Evolutionary conservation across 192 early-diverging fungal genomes (phyloP).

Genomic region (Podila epigama): DNA sequence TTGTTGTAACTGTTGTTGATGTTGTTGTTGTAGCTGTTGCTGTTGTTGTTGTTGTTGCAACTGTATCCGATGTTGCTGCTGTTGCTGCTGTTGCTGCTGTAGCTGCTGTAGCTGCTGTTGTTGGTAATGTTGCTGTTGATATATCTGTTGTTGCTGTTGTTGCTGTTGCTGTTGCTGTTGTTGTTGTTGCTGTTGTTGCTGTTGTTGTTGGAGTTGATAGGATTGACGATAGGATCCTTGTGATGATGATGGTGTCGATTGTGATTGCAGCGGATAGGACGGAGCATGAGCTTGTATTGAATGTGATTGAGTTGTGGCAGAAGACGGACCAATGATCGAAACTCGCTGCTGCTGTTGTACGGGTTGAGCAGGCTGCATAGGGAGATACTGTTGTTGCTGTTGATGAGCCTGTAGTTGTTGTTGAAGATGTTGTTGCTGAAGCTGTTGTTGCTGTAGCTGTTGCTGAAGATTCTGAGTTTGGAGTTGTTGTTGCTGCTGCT

Average conservation of each 20-base stretch:
- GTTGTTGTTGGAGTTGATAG: constrained; percentile 21
- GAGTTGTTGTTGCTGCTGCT: constrained; percentile 15
- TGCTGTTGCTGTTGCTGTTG: constrained; percentile 19
- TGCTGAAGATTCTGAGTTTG: not conserved
- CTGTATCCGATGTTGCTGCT: constrained; percentile 3
- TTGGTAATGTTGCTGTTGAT: constrained; percentile 12
- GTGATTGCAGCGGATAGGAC: not conserved
- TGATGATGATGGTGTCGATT: not conserved
- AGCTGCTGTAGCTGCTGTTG: constrained; percentile 4
- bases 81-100: constrained; percentile 1
- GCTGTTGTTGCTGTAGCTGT: constrained; percentile 12
- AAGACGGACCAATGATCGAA: not conserved
- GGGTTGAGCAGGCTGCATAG: not conserved
- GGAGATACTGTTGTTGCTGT: constrained; percentile 9
- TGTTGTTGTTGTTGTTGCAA: constrained; percentile 4
- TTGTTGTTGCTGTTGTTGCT: constrained; percentile 18
- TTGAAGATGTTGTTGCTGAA: constrained; percentile 14
- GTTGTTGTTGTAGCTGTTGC: constrained; percentile 9
- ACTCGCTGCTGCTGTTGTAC: not conserved
- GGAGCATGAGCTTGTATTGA: not conserved
- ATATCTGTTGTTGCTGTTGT: constrained; percentile 4
- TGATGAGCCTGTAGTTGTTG: constrained; percentile 24
- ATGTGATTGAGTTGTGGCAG: not conserved
- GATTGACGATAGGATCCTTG: constrained; percentile 10
- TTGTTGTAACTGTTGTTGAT: constrained; percentile 8